These are phyloP conservation scores for Zoysia japonica DNA, from an alignment of 176 grass and related monocot species.

Conservation along the genomic window DNA sequence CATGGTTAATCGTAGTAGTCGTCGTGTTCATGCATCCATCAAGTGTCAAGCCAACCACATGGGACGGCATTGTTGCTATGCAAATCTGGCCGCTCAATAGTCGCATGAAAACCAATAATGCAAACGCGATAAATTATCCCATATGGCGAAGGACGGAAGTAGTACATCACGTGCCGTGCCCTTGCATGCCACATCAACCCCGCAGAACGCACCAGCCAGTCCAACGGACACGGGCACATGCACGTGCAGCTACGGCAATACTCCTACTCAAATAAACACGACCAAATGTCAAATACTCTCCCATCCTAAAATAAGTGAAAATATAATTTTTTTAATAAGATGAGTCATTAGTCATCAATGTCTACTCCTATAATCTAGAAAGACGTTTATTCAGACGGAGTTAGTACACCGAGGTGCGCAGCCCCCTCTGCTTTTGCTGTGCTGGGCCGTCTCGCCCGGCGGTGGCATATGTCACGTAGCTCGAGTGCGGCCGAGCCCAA, in stretches of 20 bases:
- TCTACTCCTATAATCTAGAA: no score
- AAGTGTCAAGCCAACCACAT: no score
- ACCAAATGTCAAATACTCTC: not conserved
- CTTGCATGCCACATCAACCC: not conserved
- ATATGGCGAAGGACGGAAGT: not conserved
- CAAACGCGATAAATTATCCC: not conserved
- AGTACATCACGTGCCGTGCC: not conserved
- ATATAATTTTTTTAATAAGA: no score
- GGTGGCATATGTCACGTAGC: constrained; percentile 7
- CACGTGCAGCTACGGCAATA: not conserved
- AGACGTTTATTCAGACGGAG: no score
- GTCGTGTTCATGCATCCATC: no score
- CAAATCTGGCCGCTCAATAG: not conserved
- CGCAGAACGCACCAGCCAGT: not conserved
- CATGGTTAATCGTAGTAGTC: no score
- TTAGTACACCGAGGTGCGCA: not conserved
- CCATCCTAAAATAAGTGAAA: no score
- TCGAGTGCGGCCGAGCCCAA: not conserved
- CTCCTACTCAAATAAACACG: not conserved
- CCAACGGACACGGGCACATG: not conserved
- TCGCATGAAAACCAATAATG: not conserved
- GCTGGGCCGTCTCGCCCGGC: not conserved
- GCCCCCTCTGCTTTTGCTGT: not conserved
- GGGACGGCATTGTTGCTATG: not conserved
- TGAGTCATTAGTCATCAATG: no score